phyloP scores from a whole-genome alignment of 177 flowering plant species.

The Vitis hybrid region DNA sequence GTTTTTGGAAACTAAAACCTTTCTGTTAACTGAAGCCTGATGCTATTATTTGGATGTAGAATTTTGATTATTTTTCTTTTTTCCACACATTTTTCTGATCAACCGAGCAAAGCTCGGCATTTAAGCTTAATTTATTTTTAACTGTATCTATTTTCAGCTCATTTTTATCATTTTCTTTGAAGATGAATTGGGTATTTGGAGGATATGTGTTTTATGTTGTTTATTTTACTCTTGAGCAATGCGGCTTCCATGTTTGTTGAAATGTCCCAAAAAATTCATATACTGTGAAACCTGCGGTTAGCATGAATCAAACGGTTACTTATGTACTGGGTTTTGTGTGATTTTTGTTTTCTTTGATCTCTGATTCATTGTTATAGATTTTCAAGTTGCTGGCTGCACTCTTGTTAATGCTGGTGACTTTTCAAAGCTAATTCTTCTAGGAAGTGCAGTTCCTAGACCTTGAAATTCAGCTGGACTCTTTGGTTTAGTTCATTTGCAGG shows the following conservation, averaged over 20 bases:
- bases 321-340: no score
- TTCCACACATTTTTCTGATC: no score
- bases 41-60: no score
- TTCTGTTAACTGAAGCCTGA: no score
- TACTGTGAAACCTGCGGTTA: background rate
- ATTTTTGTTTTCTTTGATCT: no score
- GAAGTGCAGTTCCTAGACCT: background rate
- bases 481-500: constrained; percentile 14
- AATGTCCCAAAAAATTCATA: background rate
- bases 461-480: background rate
- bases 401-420: background rate
- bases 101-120: no score
- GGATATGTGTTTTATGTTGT: background rate
- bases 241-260: constrained; percentile 1
- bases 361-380: background rate
- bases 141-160: no score
- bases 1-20: no score
- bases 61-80: no score
- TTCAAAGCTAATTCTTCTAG: background rate
- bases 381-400: background rate
- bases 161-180: no score
- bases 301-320: no score
- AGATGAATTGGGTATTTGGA: background rate
- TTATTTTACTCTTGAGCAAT: background rate
- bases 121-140: no score